phyloP scores from a whole-genome alignment of 192 early-diverging fungal genomes.

The Entophlyctis luteolus region DNA sequence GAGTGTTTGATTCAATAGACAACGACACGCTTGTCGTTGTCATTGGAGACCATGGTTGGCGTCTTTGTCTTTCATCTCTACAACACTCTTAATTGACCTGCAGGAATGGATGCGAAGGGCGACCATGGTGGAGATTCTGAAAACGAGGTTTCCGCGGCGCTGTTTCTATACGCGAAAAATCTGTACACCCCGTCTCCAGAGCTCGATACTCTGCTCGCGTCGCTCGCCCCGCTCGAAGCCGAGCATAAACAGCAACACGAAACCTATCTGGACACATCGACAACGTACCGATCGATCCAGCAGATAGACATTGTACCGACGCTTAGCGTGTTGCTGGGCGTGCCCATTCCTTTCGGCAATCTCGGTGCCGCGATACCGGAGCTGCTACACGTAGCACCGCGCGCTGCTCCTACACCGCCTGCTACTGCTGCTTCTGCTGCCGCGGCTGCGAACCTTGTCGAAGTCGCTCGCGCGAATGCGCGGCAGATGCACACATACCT shows the following conservation, averaged over 20 bases:
- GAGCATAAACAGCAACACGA: conserved; percentile 27
- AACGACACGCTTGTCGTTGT: conserved; percentile 79
- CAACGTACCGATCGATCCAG: conserved; percentile 57
- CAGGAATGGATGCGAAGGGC: conserved; percentile 80
- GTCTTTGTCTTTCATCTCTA: not conserved
- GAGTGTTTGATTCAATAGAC: conserved; percentile 62
- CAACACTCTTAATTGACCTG: not conserved
- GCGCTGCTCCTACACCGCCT: conserved; percentile 1
- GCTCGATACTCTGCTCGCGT: not conserved
- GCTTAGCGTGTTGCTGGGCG: conserved; percentile 68
- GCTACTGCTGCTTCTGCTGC: not conserved
- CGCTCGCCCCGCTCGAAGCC: not conserved
- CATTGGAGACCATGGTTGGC: conserved; percentile 87
- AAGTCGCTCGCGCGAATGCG: conserved; percentile 60
- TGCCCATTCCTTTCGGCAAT: conserved; percentile 92
- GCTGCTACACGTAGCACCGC: conserved; percentile 51
- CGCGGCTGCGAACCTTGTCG: conserved; percentile 36
- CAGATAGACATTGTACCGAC: conserved; percentile 94
- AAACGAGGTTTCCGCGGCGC: conserved; percentile 78
- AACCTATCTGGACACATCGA: conserved; percentile 18
- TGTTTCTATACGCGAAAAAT: conserved; percentile 77
- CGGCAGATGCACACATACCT: conserved; percentile 67
- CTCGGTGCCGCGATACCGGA: conserved; percentile 86
- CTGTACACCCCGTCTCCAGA: conserved; percentile 26
- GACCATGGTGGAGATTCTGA: conserved; percentile 96